phyloP scores from a whole-genome alignment of 768 basidiomycete species.

The Sutorius australiensis region DNA sequence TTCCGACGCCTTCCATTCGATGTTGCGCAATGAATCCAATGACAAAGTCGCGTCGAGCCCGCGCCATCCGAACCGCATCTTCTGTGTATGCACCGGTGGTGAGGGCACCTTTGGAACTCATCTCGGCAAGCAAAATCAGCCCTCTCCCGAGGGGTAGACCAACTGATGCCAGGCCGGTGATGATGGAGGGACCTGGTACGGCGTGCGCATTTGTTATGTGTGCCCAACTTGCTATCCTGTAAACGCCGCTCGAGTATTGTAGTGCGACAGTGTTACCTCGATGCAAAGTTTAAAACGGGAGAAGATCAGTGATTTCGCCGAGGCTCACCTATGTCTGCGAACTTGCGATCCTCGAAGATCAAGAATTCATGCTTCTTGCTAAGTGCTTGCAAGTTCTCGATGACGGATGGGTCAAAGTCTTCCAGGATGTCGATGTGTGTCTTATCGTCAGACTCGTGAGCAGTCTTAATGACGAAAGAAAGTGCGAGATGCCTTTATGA shows the following conservation, averaged over 20 bases:
- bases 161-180: conserved; percentile 84
- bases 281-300: conserved; percentile 1
- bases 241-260: conserved; percentile 90
- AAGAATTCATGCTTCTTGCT: conserved; percentile 84
- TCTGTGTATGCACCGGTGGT: conserved; percentile 81
- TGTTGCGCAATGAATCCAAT: conserved; percentile 94
- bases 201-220: conserved; percentile 97
- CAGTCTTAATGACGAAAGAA: conserved; percentile 9
- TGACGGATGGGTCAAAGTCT: conserved; percentile 76
- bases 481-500: conserved; percentile 73
- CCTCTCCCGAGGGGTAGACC: conserved; percentile 81
- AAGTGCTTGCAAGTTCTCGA: conserved; percentile 65
- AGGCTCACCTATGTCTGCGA: conserved; percentile 89
- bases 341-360: conserved; percentile 98
- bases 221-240: conserved; percentile 93
- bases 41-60: conserved; percentile 78
- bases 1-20: conserved; percentile 69
- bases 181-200: conserved; percentile 92
- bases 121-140: conserved; percentile 89
- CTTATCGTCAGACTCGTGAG: conserved; percentile 44
- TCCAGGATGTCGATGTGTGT: conserved; percentile 96
- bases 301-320: background rate
- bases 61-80: conserved; percentile 84
- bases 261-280: conserved; percentile 93
- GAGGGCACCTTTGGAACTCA: conserved; percentile 88